Evolutionary conservation across 2,329 filamentous ascomycete species (phyloP).

Genomic region (Alternaria alternata): DNA sequence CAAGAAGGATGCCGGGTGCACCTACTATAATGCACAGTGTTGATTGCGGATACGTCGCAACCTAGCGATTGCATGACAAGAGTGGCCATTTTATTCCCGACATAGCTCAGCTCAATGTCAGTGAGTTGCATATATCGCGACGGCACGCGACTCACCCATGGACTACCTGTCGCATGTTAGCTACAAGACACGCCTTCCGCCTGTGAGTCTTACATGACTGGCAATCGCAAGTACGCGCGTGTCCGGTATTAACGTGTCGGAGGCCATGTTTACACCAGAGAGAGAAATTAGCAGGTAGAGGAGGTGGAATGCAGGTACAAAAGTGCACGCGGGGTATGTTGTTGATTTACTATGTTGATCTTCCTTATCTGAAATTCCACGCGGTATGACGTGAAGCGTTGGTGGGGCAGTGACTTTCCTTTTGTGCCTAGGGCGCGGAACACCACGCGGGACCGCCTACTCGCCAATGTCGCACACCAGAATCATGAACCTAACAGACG

Average conservation of each 20-base stretch:
- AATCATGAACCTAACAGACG: constrained; percentile 29
- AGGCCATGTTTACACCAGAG: constrained; percentile 34
- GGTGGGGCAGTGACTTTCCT: constrained; percentile 37
- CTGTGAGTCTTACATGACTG: constrained; percentile 80
- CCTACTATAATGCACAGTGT: constrained; percentile 97
- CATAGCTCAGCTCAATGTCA: constrained; percentile 70
- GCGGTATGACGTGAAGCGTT: constrained; percentile 44
- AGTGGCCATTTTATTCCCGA: constrained; percentile 96
- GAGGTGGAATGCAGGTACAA: neutral
- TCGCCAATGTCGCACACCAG: constrained; percentile 29
- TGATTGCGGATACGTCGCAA: constrained; percentile 91
- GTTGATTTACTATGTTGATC: constrained; percentile 40
- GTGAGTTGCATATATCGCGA: constrained; percentile 13
- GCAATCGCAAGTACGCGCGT: constrained; percentile 84
- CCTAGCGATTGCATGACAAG: constrained; percentile 94
- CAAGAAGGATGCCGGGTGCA: constrained; percentile 1
- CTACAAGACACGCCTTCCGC: constrained; percentile 19
- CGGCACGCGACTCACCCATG: constrained; percentile 68
- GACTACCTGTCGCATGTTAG: constrained; percentile 65
- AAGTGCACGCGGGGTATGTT: constrained; percentile 10
- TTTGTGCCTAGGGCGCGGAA: constrained; percentile 32
- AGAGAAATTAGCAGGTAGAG: neutral
- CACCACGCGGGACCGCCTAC: constrained; percentile 23
- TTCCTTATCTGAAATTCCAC: constrained; percentile 45
- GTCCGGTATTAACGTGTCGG: constrained; percentile 61